Conservation (phyloP, 305 asterid genomes). For the Fraxinus paxiana region DNA sequence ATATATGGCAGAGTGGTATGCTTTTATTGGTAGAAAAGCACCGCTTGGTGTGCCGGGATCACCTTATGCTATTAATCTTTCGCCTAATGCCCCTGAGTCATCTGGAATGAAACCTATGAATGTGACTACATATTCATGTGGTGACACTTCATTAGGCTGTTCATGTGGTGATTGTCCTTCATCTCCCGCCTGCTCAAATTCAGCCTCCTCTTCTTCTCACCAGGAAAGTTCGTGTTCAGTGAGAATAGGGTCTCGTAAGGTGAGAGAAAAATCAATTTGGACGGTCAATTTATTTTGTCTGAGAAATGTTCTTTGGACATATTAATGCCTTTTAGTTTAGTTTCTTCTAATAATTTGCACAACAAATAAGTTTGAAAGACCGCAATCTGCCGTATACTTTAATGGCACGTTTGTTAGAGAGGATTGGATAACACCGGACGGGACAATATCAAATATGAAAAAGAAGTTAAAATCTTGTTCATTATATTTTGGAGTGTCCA, state of each 20-base stretch:
- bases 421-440: not conserved
- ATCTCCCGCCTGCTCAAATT: slow-evolving; percentile 60
- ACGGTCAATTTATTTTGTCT: not conserved
- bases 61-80: slow-evolving; percentile 78
- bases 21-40: slow-evolving; percentile 72
- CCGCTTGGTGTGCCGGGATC: slow-evolving; percentile 83
- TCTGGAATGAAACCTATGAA: slow-evolving; percentile 91
- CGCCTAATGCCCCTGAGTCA: slow-evolving; percentile 59
- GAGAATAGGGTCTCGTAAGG: slow-evolving; percentile 76
- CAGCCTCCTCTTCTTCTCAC: slow-evolving; percentile 52
- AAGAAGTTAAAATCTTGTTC: not conserved
- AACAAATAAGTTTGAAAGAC: not conserved
- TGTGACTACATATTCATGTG: slow-evolving; percentile 73
- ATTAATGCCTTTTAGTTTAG: not conserved
- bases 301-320: not conserved
- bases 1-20: slow-evolving; percentile 77
- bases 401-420: not conserved
- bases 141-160: slow-evolving; percentile 91
- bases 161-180: slow-evolving; percentile 99
- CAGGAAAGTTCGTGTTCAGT: slow-evolving; percentile 72
- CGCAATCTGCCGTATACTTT: not conserved
- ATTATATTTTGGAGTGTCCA: not conserved
- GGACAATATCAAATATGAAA: not conserved
- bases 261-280: slow-evolving; percentile 29
- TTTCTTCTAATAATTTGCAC: not conserved